Conservation (phyloP, 805 yeast genomes). For the Cyberlindnera subsufficiens region DNA sequence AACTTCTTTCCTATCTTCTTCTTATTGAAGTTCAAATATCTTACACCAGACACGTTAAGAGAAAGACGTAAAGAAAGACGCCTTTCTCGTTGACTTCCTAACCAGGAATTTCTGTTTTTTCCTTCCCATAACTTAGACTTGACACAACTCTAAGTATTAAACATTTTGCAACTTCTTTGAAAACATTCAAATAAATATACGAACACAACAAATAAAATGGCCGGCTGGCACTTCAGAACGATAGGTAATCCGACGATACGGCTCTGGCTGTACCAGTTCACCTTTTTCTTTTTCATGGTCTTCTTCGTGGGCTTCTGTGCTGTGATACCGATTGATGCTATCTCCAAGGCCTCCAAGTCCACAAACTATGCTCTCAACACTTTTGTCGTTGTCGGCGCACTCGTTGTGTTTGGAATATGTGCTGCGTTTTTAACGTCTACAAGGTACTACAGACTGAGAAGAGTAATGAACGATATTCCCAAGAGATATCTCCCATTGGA, state of each 20-base stretch:
- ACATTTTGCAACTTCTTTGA: too few relatives aligned
- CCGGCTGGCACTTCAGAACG: conserved; percentile 2
- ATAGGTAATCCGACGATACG: conserved; percentile 10
- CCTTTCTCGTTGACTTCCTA: conserved; percentile 3
- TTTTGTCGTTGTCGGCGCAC: conserved; percentile 70
- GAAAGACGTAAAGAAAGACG: too few relatives aligned
- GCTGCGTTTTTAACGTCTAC: conserved; percentile 47
- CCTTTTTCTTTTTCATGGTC: conserved; percentile 34
- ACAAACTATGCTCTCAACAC: conserved; percentile 68
- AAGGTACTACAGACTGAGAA: conserved; percentile 52
- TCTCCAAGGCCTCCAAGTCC: conserved; percentile 52
- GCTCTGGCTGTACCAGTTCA: conserved; percentile 40
- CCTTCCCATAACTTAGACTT: too few relatives aligned
- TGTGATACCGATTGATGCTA: conserved; percentile 76
- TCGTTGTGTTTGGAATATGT: conserved; percentile 52
- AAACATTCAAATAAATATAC: too few relatives aligned
- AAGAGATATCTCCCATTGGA: conserved; percentile 67
- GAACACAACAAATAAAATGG: neutral
- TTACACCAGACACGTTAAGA: too few relatives aligned
- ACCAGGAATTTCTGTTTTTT: neutral
- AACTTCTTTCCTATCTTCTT: neutral
- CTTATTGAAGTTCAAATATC: neutral
- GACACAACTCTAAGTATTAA: too few relatives aligned
- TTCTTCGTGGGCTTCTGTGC: conserved; percentile 53
- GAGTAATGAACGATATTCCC: conserved; percentile 71